Conservation (phyloP, 169 alveolate genomes). For the Hepatocystis sp. region DNA sequence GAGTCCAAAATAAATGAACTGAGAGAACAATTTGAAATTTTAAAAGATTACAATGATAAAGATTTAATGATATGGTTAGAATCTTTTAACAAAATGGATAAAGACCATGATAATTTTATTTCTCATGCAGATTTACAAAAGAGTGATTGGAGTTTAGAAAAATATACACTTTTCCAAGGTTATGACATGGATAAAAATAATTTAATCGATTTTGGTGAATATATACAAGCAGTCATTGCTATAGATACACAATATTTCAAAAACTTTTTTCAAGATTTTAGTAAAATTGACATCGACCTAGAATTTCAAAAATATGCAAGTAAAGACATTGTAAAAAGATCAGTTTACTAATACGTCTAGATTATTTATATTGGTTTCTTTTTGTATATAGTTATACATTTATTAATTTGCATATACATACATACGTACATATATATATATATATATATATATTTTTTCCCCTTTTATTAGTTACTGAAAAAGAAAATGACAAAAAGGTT, state of each 20-base stretch:
- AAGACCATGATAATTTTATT: constrained; percentile 77
- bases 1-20: constrained; percentile 68
- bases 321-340: too few species aligned
- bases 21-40: constrained; percentile 64
- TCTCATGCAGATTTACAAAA: constrained; percentile 83
- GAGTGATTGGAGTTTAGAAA: constrained; percentile 76
- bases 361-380: too few species aligned
- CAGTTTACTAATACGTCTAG: too few species aligned
- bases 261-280: constrained; percentile 79
- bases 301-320: constrained; percentile 82
- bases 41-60: constrained; percentile 52
- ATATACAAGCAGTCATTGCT: constrained; percentile 78
- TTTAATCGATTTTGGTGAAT: constrained; percentile 82
- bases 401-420: background rate
- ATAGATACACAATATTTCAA: constrained; percentile 79
- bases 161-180: constrained; percentile 60
- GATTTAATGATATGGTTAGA: constrained; percentile 77
- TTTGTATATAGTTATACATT: too few species aligned
- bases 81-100: constrained; percentile 78
- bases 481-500: constrained; percentile 61
- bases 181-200: constrained; percentile 81
- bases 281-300: constrained; percentile 79
- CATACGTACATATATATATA: background rate
- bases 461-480: constrained; percentile 53
- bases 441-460: background rate